phyloP scores from a whole-genome alignment of 208 protist species.

The Acanthamoeba castellanii region DNA sequence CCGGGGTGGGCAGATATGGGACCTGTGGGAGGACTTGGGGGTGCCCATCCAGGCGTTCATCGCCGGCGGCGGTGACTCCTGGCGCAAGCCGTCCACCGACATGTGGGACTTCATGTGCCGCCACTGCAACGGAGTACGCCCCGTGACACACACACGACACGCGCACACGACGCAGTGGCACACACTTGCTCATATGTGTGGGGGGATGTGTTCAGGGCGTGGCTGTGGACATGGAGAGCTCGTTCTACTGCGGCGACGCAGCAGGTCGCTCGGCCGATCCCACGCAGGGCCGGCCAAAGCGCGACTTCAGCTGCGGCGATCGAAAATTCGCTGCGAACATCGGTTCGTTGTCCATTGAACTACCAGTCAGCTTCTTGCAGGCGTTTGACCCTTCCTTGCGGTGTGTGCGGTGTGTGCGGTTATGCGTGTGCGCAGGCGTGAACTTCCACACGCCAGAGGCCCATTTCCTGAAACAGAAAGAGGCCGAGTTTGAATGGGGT shows the following conservation, averaged over 20 bases:
- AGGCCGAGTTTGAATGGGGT: constrained; percentile 64
- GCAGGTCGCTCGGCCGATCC: constrained; percentile 88
- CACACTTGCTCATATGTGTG: neutral
- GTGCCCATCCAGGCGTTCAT: constrained; percentile 92
- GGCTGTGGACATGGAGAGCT: constrained; percentile 77
- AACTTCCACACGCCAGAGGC: constrained; percentile 94
- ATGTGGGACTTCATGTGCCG: constrained; percentile 93
- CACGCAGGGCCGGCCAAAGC: constrained; percentile 82
- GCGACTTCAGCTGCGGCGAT: constrained; percentile 95
- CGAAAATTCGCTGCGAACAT: constrained; percentile 93
- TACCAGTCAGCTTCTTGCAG: too few species aligned
- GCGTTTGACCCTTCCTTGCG: neutral
- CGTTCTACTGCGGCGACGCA: constrained; percentile 95
- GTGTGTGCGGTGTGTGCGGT: neutral
- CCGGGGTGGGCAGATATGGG: neutral
- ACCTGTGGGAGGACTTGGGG: constrained; percentile 67
- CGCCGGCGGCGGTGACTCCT: constrained; percentile 90
- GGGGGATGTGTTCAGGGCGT: neutral
- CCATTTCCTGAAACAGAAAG: constrained; percentile 88
- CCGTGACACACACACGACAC: neutral
- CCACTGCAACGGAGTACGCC: constrained; percentile 78
- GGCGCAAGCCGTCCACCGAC: constrained; percentile 92
- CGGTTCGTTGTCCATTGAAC: constrained; percentile 74
- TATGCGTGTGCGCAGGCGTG: neutral
- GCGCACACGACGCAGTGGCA: too few species aligned